Conservation (phyloP, 345 rosid species). For the Stellera chamaejasme region DNA sequence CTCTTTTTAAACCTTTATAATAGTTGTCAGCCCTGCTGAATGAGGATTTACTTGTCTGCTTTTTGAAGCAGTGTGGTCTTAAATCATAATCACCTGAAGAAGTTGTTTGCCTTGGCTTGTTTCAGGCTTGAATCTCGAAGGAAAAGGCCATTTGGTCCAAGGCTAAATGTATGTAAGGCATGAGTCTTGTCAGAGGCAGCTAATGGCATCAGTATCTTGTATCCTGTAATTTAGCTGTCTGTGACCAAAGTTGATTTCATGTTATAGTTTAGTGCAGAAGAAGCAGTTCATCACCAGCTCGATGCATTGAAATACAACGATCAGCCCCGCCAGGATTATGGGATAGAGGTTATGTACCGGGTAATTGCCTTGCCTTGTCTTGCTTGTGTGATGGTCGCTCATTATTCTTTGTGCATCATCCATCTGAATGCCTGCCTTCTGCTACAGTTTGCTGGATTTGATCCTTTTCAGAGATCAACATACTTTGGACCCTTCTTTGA, state of each 20-base stretch:
- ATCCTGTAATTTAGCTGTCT: constrained; percentile 4
- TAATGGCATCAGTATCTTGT: background rate
- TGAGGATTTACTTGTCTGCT: too few species aligned
- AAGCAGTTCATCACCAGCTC: constrained; percentile 71
- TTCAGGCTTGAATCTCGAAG: constrained; percentile 82
- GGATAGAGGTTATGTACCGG: constrained; percentile 89
- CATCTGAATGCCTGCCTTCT: background rate
- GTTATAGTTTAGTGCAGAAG: constrained; percentile 84
- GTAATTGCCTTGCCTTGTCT: constrained; percentile 24
- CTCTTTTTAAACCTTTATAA: too few species aligned
- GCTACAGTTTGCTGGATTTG: constrained; percentile 90
- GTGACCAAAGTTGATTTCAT: constrained; percentile 15
- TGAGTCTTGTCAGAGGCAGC: background rate
- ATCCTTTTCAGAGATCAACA: constrained; percentile 87
- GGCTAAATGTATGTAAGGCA: constrained; percentile 67
- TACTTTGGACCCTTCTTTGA: constrained; percentile 94
- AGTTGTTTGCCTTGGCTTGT: constrained; percentile 3
- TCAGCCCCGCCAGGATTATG: constrained; percentile 81
- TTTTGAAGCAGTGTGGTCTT: too few species aligned
- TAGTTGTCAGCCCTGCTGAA: too few species aligned
- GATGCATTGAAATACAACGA: constrained; percentile 84
- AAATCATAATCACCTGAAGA: too few species aligned
- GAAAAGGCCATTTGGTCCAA: constrained; percentile 89
- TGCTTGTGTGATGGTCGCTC: background rate
- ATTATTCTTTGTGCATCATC: background rate